phyloP scores from a whole-genome alignment of 306 rosid genomes.

The Boehmeria nivea region DNA sequence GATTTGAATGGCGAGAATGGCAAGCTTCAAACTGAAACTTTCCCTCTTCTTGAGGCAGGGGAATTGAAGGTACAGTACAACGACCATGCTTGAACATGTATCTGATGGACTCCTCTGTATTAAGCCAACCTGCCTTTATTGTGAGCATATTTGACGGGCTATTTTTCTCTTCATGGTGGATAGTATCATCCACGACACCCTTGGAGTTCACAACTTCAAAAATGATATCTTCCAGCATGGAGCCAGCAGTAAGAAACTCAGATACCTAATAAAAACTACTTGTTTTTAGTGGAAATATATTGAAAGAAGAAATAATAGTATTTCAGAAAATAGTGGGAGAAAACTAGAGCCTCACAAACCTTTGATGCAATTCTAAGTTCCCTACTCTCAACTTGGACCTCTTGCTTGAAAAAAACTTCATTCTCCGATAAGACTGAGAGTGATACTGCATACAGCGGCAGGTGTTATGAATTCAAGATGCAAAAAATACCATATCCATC shows the following conservation, averaged over 20 bases:
- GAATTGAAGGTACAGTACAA: constrained; percentile 31
- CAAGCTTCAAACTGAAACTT: constrained; percentile 37
- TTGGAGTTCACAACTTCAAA: constrained; percentile 45
- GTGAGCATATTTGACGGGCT: constrained; percentile 41
- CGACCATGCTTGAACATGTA: constrained; percentile 45
- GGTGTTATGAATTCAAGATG: constrained; percentile 4
- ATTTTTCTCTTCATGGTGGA: constrained; percentile 36
- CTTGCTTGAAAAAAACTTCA: constrained; percentile 27
- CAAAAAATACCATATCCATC: neutral
- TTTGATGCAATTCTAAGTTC: constrained; percentile 30
- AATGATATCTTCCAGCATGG: constrained; percentile 29
- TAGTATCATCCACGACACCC: constrained; percentile 33
- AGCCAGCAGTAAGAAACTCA: constrained; percentile 32
- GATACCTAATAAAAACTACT: constrained; percentile 37
- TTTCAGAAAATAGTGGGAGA: neutral
- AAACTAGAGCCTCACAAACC: constrained; percentile 29
- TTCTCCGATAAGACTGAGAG: constrained; percentile 23
- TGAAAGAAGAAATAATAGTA: neutral
- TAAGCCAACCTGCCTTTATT: constrained; percentile 28
- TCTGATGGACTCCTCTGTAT: constrained; percentile 27
- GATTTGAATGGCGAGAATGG: constrained; percentile 36
- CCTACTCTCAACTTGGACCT: constrained; percentile 29
- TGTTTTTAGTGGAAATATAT: neutral
- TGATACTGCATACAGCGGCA: constrained; percentile 36
- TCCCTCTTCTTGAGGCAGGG: constrained; percentile 30